Base-by-base conservation (phyloP, 352 stramenopile species). In the Pythium graminicola region DNA sequence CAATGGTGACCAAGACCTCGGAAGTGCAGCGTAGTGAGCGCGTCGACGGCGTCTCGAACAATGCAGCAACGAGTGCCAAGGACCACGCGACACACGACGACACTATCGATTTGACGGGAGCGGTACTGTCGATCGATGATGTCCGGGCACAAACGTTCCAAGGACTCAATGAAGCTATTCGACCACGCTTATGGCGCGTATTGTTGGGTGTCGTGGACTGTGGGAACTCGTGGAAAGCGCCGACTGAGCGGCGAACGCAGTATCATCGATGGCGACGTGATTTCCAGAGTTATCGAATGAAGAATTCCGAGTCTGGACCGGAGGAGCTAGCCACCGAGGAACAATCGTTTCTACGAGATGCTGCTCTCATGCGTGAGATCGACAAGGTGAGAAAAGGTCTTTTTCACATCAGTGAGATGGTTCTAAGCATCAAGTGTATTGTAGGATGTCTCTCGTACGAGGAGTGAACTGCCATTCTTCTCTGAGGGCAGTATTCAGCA, bases 361-460 rank as follows among this genome's bases (percentile, higher is more conserved):
- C 64, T 6, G 60, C 50, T 11, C 63, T 85, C 24, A 59, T 87
- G 51, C 72, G 70, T 55, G 72, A 81, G 41, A 86, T 87, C 48
- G 64, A 82, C 28, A 86, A 88, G 66, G 73, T 81, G 31, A 36
- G 31, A 14, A 9, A 14, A 36, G 9, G 8, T 36, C 8, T 9
- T 36, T 14, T 14, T 14, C 31, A 14, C 8, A 9, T 36, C 31
- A 9, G 31, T 9, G 8, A 36, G 14, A 36, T 36, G 8, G 31
- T 14, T 36, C 31, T 36, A 9, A 36, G 9, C 31, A 14, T 9
- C 31, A 9, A 36, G 8, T 36, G 31, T 14, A 22, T n/a, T n/a
- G n/a, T 45, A 88, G 69, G 78, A 86, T 24, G 72, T 86, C 11
- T 76, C 65, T 22, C 70, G 76, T 8, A 86, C 78, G 0, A 69